phyloP scores from a whole-genome alignment of 2,329 filamentous ascomycete genomes.

The Tetracladium maxilliforme region DNA sequence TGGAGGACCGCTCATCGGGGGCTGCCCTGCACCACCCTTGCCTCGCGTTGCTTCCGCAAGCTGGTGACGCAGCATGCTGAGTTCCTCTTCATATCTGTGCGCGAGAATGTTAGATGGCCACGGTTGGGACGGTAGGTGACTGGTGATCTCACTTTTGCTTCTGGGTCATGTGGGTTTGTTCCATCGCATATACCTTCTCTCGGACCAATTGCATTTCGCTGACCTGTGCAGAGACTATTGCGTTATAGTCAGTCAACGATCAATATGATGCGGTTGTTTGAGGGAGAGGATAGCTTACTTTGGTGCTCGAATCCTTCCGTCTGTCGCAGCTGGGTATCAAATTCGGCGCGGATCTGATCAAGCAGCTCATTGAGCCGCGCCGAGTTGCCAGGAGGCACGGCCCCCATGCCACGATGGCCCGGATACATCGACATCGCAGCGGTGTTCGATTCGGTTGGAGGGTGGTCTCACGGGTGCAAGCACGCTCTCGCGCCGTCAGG shows the following conservation, averaged over 20 bases:
- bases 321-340: conserved; percentile 69
- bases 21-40: conserved; percentile 49
- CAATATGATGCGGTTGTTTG: background rate
- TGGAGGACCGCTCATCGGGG: conserved; percentile 51
- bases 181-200: conserved; percentile 84
- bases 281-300: conserved; percentile 45
- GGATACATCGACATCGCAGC: conserved; percentile 75
- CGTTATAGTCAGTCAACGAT: conserved; percentile 1
- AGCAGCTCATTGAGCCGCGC: conserved; percentile 79
- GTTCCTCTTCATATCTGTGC: conserved; percentile 81
- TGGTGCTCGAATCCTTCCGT: conserved; percentile 85
- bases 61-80: conserved; percentile 72
- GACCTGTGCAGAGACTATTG: conserved; percentile 71
- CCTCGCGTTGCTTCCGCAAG: too few species aligned
- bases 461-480: too few species aligned
- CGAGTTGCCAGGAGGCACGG: conserved; percentile 38
- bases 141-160: conserved; percentile 67
- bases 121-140: conserved; percentile 1
- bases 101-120: conserved; percentile 2
- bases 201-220: conserved; percentile 91
- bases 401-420: conserved; percentile 69
- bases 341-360: conserved; percentile 81
- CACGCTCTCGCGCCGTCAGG: too few species aligned
- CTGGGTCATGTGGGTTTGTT: conserved; percentile 75
- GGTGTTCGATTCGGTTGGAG: too few species aligned